These are phyloP conservation scores for Metschnikowia cerradonensis DNA, from an alignment of 805 yeast species.

Conservation along the genomic window DNA sequence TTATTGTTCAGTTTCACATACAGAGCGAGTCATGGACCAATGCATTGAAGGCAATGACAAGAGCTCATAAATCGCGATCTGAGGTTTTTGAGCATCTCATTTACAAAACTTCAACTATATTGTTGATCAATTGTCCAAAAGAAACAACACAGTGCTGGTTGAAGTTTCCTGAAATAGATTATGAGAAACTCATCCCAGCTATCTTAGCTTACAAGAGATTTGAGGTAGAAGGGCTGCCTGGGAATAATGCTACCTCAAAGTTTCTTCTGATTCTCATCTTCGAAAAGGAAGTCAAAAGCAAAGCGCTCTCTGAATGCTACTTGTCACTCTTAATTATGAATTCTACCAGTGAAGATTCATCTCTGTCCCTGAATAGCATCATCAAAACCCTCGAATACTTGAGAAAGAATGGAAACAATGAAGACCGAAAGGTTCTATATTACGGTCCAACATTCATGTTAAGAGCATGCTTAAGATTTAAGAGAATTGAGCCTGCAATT, in stretches of 20 bases:
- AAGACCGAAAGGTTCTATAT: constrained; percentile 27
- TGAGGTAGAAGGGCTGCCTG: constrained; percentile 31
- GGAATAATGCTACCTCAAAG: constrained; percentile 60
- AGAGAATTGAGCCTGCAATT: constrained; percentile 63
- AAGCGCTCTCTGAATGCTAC: constrained; percentile 62
- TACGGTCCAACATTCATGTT: constrained; percentile 69
- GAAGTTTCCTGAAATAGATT: constrained; percentile 49
- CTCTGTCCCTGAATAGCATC: constrained; percentile 33
- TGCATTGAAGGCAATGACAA: constrained; percentile 56
- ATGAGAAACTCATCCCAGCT: constrained; percentile 69
- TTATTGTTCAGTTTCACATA: constrained; percentile 66
- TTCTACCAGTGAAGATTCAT: constrained; percentile 33
- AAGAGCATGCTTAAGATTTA: constrained; percentile 61
- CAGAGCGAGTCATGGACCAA: constrained; percentile 68
- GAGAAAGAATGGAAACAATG: constrained; percentile 15
- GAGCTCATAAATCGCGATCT: constrained; percentile 42
- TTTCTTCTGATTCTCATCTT: constrained; percentile 52
- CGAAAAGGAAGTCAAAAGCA: constrained; percentile 38
- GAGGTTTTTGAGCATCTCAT: constrained; percentile 32
- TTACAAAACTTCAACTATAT: constrained; percentile 64
- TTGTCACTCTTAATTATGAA: constrained; percentile 60
- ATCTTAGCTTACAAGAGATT: constrained; percentile 62
- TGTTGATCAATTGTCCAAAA: constrained; percentile 64
- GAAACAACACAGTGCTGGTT: constrained; percentile 80
- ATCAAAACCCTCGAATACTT: constrained; percentile 26